These are phyloP conservation scores for Sindora glabra DNA, from an alignment of 306 rosid genomes.

Conservation along the genomic window DNA sequence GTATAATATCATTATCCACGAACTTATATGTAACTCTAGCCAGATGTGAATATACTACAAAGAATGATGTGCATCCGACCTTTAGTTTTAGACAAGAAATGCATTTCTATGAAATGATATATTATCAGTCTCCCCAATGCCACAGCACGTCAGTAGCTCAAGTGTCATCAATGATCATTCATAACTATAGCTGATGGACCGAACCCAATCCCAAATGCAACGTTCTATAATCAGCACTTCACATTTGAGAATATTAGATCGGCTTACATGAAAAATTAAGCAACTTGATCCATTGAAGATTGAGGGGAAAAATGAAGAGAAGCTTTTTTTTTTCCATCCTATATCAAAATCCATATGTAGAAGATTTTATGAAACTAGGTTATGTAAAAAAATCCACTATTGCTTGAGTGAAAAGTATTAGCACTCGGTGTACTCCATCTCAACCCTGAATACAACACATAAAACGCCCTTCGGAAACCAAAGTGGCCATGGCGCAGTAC, in stretches of 20 bases:
- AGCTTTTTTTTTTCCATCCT: too few relatives aligned
- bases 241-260: not conserved
- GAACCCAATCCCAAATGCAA: not conserved
- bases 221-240: not conserved
- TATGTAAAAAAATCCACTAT: not conserved
- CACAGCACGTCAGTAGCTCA: not conserved
- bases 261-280: not conserved
- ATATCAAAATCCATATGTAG: not conserved
- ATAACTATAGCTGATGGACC: not conserved
- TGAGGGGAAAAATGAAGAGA: not conserved
- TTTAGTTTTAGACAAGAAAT: not conserved
- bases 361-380: not conserved
- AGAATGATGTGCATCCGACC: not conserved
- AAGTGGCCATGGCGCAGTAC: not conserved
- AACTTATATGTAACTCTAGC: conserved; percentile 7
- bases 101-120: not conserved
- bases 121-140: not conserved
- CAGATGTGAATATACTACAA: not conserved
- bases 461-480: not conserved
- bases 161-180: not conserved
- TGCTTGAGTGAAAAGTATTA: not conserved
- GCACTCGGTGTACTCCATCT: not conserved
- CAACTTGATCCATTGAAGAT: not conserved
- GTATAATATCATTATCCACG: not conserved
- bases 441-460: not conserved